Percentiles rank a stretch among this genome's conserved stretches.
These are phyloP conservation scores for Colletotrichum ledebouriae DNA, from an alignment of 2,329 filamentous ascomycete genomes.

Conservation along the genomic window DNA sequence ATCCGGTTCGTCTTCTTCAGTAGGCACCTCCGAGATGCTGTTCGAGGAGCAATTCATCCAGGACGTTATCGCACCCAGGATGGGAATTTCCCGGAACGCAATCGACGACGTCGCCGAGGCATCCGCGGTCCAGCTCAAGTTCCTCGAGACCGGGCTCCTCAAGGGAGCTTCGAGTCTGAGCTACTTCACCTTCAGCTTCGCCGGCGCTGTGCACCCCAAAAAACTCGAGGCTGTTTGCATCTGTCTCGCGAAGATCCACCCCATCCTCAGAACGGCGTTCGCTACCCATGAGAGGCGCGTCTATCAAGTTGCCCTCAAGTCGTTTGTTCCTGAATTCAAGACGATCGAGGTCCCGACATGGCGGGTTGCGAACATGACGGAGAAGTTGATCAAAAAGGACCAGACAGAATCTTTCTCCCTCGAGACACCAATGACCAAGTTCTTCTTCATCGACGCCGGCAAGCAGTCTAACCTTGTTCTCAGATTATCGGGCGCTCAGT, in stretches of 20 bases:
- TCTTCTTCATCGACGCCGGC: slow-evolving; percentile 63
- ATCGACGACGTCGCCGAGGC: slow-evolving; percentile 64
- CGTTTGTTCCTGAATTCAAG: slow-evolving; percentile 59
- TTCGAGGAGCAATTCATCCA: slow-evolving; percentile 55
- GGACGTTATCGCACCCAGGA: slow-evolving; percentile 57
- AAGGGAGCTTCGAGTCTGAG: slow-evolving; percentile 59
- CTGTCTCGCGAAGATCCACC: slow-evolving; percentile 59
- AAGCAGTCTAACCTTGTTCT: slow-evolving; percentile 63
- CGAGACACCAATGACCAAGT: slow-evolving; percentile 61
- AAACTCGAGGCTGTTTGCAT: slow-evolving; percentile 63
- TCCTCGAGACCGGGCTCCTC: slow-evolving; percentile 63
- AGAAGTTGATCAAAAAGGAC: slow-evolving; percentile 60
- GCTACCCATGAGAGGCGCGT: slow-evolving; percentile 60
- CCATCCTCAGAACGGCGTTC: slow-evolving; percentile 68
- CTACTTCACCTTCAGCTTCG: slow-evolving; percentile 64
- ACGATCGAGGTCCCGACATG: slow-evolving; percentile 57
- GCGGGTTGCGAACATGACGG: slow-evolving; percentile 54
- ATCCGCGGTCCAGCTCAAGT: slow-evolving; percentile 61
- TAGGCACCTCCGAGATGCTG: slow-evolving; percentile 29
- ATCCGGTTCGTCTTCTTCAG: background rate
- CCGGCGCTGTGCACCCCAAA: slow-evolving; percentile 56
- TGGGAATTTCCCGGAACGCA: slow-evolving; percentile 57
- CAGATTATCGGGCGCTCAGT: slow-evolving; percentile 63
- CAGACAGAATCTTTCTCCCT: slow-evolving; percentile 57
- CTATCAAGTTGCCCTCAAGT: slow-evolving; percentile 62